Base-by-base conservation (phyloP, 306 rosid species). In the Castanopsis chinensis region DNA sequence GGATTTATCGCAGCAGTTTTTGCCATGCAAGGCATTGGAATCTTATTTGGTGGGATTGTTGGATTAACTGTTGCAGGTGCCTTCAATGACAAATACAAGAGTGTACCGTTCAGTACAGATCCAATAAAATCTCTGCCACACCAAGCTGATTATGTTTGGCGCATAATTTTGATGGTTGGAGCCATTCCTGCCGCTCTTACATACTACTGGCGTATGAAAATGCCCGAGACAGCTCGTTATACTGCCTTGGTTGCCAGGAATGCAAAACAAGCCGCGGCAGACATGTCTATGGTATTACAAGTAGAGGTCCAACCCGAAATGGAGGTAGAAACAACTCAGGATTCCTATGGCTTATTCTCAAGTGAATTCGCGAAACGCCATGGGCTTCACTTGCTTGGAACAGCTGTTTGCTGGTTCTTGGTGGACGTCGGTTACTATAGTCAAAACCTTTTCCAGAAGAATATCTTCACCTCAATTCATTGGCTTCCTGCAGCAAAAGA, bases 191-290 rank as follows among this genome's bases (percentile, higher is more conserved):
- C 83, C 30, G 73, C 30, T 2, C 19, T 79, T 4, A 79, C 83
- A 0, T 79, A 27, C 41, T 79, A 79, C 41, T 79, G 83, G 83
- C 83, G 83, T 7, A 79, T 79, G 83, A 32, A 79, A 53, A 79
- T 79, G 83, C 83, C 78, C 5, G 83, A 79, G 56, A 79, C 83
- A 19, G 83, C 83, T 43, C 77, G 83, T n/a, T 79, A 73, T 63
- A 79, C 83, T 1, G 78, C 83, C 5, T 45, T 79, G 6, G 73
- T 79, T 0, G 83, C 83, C 20, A 55, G 53, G 23, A 73, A 79
- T 41, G 78, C 78, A 33, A 79, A 72, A 55, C 83, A 79, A 49
- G 83, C 78, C 0, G 78, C 83, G 0, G 43, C 59, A 15, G 83
- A 79, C 74, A 79, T 79, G 83, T 79, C 78, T 27, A 73, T 4